Evolutionary conservation across 768 basidiomycete species (phyloP), one percentile per base, ranked within the genome.

Genomic region (Suillus plorans): DNA sequence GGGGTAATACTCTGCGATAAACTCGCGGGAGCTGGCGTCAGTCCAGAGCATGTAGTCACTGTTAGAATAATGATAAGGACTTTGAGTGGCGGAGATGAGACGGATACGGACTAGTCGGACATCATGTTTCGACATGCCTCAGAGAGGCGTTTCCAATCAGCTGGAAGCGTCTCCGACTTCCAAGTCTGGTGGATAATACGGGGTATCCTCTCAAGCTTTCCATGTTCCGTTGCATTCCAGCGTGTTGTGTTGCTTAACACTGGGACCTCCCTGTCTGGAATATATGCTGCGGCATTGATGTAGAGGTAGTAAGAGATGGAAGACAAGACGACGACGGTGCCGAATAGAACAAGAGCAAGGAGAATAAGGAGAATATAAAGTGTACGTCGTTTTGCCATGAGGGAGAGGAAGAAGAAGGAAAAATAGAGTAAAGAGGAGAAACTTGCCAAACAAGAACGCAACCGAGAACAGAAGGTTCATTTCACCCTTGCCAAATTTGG

Each of bases 1-100:
- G 22, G 91, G 84, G 72, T 99, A 99, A 65, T 94, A 77, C 65
- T 87, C 79, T 20, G 90, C 89, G 70, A 99, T 93, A 78, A 99
- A 99, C 69, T 91, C 85, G 68, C 95, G 89, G 18, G 97, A 93
- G 66, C 84, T 81, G 9, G 87, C 91, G 76, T 99, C 97, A 16
- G 97, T 98, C 97, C 97, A 99, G 13, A 99, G 84, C 82, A 89
- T 95, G 82, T 98, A 97, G 75, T 98, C 88, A 75, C 96, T 98
- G 76, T 28, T 64, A 22, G 31, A 10, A 63, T 37, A 68, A 53
- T 65, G 68, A 72, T 53, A 62, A 44, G 65, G 63, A 69, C 22
- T 62, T 34, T 47, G 28, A 7, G 14, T 64, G 41, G 39, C 57
- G 60, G 63, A 25, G 66, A 64, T 66, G 58, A 64, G 64, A 64